These are phyloP conservation scores for Tilletia walkeri DNA, from an alignment of 1,284 basidiomycete species.

Conservation along the genomic window DNA sequence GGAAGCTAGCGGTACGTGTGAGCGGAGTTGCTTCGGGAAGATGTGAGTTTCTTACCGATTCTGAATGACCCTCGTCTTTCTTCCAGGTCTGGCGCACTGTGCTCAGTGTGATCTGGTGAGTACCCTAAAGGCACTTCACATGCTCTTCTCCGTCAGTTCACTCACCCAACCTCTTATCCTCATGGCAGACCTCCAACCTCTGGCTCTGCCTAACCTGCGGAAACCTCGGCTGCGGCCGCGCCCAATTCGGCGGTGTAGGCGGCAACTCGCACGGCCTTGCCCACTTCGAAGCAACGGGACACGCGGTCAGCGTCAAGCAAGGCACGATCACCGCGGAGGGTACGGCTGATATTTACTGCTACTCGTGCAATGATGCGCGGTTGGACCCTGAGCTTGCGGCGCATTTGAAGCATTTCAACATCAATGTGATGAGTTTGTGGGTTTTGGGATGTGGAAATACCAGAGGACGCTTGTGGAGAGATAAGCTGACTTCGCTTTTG, in stretches of 20 bases:
- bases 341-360: constrained; percentile 89
- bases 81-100: constrained; percentile 30
- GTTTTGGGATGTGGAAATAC: background rate
- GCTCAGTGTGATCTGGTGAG: constrained; percentile 39
- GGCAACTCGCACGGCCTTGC: constrained; percentile 87
- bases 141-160: background rate
- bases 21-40: background rate
- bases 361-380: constrained; percentile 82
- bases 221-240: constrained; percentile 85
- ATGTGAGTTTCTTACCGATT: background rate
- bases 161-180: background rate
- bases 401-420: constrained; percentile 1
- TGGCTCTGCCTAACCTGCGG: constrained; percentile 92
- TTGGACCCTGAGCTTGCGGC: constrained; percentile 73
- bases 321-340: constrained; percentile 97
- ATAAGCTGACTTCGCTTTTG: too few relatives aligned
- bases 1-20: constrained; percentile 27
- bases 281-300: constrained; percentile 75
- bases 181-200: constrained; percentile 64
- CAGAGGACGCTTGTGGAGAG: too few relatives aligned
- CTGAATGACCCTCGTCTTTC: constrained; percentile 6
- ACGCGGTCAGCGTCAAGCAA: constrained; percentile 85
- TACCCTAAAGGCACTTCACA: background rate
- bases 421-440: constrained; percentile 12
- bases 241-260: constrained; percentile 78